Conservation (phyloP, 305 asterid species). For the Fraxinus angustifolia region DNA sequence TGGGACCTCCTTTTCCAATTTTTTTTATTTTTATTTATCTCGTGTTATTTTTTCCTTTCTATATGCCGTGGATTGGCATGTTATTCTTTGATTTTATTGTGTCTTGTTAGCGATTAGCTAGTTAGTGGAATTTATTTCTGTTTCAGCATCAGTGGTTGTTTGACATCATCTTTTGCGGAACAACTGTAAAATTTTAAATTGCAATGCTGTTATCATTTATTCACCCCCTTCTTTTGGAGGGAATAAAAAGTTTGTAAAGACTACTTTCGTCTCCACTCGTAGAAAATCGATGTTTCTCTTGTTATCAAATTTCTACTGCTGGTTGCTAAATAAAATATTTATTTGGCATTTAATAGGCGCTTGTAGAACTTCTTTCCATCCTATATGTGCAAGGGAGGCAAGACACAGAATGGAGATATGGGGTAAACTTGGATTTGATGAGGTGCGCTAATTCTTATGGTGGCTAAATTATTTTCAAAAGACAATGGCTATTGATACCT, state of each 20-base stretch:
- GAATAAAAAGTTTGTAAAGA: background rate
- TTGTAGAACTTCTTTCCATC: conserved; percentile 97
- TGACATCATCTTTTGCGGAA: background rate
- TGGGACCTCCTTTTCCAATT: background rate
- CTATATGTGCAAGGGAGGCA: conserved; percentile 97
- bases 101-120: background rate
- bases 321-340: conserved; percentile 28
- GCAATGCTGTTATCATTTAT: background rate
- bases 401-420: conserved; percentile 93
- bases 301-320: background rate
- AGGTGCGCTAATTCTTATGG: conserved; percentile 49
- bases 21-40: background rate
- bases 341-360: conserved; percentile 61
- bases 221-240: background rate
- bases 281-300: conserved; percentile 2
- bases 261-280: background rate
- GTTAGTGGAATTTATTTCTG: background rate
- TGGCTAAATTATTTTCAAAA: background rate
- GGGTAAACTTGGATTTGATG: conserved; percentile 91
- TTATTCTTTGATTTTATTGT: background rate
- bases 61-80: background rate
- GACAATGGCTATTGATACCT: background rate
- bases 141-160: background rate
- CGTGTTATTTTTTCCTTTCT: background rate
- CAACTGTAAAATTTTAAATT: background rate